Percentiles rank a stretch among this genome's conserved stretches.
Evolutionary conservation across 2,329 filamentous ascomycete genomes (phyloP).

Genomic region (Tolypocladium endophyticum): DNA sequence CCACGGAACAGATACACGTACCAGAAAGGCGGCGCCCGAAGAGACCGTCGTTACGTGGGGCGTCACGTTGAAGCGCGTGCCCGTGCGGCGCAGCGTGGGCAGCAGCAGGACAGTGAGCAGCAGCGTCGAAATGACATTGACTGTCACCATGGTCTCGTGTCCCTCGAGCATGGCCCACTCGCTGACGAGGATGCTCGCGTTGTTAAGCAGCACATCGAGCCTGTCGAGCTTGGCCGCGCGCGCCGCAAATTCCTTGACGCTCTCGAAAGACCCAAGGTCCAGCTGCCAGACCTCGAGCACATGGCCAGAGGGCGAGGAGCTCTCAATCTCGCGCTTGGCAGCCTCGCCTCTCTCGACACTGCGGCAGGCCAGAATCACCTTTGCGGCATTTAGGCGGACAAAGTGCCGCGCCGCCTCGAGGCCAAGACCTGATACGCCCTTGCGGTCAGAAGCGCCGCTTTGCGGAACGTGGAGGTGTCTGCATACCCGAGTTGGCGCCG

Average conservation of each 20-base stretch:
- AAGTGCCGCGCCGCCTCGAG: constrained; percentile 31
- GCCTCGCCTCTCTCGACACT: constrained; percentile 26
- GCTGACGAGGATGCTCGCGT: constrained; percentile 19
- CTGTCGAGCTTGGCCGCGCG: constrained; percentile 20
- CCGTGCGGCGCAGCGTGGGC: constrained; percentile 27
- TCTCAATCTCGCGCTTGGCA: constrained; percentile 25
- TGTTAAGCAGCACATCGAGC: constrained; percentile 31
- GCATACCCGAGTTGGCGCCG: constrained; percentile 25
- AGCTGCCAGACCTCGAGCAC: constrained; percentile 32
- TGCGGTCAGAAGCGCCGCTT: background rate
- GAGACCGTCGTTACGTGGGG: constrained; percentile 28
- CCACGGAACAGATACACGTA: background rate
- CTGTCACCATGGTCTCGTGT: constrained; percentile 29
- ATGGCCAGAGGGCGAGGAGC: constrained; percentile 10
- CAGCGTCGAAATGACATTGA: constrained; percentile 37
- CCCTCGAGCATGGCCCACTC: constrained; percentile 20
- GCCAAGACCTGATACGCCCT: constrained; percentile 22
- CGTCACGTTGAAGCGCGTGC: constrained; percentile 17
- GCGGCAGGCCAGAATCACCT: constrained; percentile 32
- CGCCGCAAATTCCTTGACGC: constrained; percentile 23
- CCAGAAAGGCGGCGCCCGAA: constrained; percentile 20
- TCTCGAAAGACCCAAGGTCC: constrained; percentile 29
- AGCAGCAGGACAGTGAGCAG: constrained; percentile 32
- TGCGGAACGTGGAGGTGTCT: background rate
- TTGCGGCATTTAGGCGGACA: constrained; percentile 24